These are phyloP conservation scores for Paramarasmius palmivorus DNA, from an alignment of 1,284 basidiomycete genomes.

Conservation along the genomic window DNA sequence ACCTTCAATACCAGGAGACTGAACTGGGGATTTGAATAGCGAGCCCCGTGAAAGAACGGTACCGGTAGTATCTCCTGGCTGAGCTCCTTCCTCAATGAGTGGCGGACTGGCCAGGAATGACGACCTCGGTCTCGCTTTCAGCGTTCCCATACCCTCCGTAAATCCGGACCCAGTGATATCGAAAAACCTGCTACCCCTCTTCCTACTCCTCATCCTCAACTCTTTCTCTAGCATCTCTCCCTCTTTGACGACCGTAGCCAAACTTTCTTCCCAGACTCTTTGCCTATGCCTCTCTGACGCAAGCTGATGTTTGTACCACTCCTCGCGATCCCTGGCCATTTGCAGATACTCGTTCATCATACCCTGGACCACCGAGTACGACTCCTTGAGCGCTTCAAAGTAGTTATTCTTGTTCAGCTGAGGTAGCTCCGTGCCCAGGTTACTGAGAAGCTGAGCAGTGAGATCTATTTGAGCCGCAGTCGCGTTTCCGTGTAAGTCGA, in stretches of 20 bases:
- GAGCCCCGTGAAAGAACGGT: background rate
- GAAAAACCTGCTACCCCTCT: slow-evolving; percentile 55
- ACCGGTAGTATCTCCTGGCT: background rate
- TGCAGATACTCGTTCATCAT: slow-evolving; percentile 71
- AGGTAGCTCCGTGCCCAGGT: slow-evolving; percentile 39
- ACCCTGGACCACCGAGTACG: slow-evolving; percentile 56
- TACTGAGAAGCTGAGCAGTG: slow-evolving; percentile 65
- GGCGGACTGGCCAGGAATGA: slow-evolving; percentile 10
- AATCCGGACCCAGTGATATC: slow-evolving; percentile 28
- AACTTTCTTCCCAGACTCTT: slow-evolving; percentile 90
- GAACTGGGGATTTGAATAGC: background rate
- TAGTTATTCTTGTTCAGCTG: slow-evolving; percentile 38
- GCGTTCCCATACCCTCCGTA: slow-evolving; percentile 8
- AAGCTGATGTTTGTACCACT: slow-evolving; percentile 70
- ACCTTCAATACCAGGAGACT: slow-evolving; percentile 8
- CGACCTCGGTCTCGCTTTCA: slow-evolving; percentile 28
- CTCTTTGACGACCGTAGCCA: slow-evolving; percentile 84
- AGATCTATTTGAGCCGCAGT: slow-evolving; percentile 81
- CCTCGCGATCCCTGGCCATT: slow-evolving; percentile 82
- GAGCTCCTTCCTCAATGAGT: background rate
- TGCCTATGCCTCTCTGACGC: slow-evolving; percentile 74
- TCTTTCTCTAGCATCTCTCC: slow-evolving; percentile 86
- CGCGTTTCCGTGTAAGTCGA: slow-evolving; percentile 77
- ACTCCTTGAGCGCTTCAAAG: slow-evolving; percentile 63
- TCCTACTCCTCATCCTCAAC: slow-evolving; percentile 62